These are phyloP conservation scores for Fusarium concolor DNA, from an alignment of 2,329 filamentous ascomycete genomes.

Conservation along the genomic window DNA sequence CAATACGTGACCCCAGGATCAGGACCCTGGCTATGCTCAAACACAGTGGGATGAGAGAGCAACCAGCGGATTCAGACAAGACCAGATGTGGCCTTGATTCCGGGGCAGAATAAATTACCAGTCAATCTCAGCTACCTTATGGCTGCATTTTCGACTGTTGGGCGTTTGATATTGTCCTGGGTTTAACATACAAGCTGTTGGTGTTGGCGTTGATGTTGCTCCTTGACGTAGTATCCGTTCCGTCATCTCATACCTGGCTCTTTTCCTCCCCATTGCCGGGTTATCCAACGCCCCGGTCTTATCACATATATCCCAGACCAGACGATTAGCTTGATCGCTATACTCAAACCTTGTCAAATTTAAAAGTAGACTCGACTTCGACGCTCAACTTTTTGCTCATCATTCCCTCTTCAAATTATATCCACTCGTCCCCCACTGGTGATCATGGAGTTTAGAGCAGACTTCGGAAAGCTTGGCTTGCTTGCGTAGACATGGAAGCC, in stretches of 20 bases:
- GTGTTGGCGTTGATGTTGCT: conserved; percentile 5
- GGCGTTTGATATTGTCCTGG: conserved; percentile 3
- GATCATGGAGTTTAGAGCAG: conserved; percentile 20
- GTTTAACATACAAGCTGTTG: not conserved
- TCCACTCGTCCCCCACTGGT: not conserved
- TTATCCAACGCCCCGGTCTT: conserved; percentile 19
- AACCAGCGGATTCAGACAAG: conserved; percentile 15
- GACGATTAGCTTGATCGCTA: not conserved
- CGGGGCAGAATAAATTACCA: conserved; percentile 26
- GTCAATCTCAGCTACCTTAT: conserved; percentile 11
- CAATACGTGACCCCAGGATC: conserved; percentile 14
- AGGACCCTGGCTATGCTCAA: conserved; percentile 39
- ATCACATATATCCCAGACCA: conserved; percentile 13
- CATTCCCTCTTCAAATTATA: conserved; percentile 25
- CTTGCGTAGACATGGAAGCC: conserved; percentile 23
- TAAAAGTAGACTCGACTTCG: conserved; percentile 8
- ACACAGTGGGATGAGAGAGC: conserved; percentile 39
- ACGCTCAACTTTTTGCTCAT: conserved; percentile 10
- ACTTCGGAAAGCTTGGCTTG: conserved; percentile 18
- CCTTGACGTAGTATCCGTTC: conserved; percentile 2
- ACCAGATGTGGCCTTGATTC: conserved; percentile 1
- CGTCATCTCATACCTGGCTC: conserved; percentile 5
- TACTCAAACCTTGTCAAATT: conserved; percentile 25
- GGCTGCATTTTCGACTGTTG: not conserved
- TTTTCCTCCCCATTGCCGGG: conserved; percentile 7